phyloP scores from a whole-genome alignment of 345 rosid species.

The Capsella bursapastoris region DNA sequence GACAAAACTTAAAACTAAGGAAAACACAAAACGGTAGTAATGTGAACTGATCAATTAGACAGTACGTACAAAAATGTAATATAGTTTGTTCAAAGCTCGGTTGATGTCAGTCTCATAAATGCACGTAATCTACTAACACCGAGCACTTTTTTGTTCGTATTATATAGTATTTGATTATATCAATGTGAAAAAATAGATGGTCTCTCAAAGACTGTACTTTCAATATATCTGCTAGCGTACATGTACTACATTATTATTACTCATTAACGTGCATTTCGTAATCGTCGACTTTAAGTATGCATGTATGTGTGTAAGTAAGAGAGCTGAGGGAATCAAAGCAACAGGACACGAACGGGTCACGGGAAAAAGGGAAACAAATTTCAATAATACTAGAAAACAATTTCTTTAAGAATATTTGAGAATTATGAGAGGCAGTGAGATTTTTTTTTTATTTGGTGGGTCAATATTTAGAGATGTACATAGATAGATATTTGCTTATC shows the following conservation, averaged over 20 bases:
- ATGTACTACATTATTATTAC: slow-evolving; percentile 8
- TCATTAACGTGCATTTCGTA: slow-evolving; percentile 18
- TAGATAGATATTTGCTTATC: slow-evolving; percentile 20
- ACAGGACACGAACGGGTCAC: slow-evolving; percentile 40
- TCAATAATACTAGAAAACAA: slow-evolving; percentile 8
- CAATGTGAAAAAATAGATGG: slow-evolving; percentile 4
- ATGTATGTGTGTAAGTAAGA: slow-evolving; percentile 17
- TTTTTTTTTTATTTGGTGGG: slow-evolving; percentile 27
- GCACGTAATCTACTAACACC: slow-evolving; percentile 5
- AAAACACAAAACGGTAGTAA: neutral
- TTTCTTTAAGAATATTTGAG: neutral
- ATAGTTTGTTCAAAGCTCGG: slow-evolving; percentile 1
- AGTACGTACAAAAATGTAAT: neutral
- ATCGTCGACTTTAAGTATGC: slow-evolving; percentile 20
- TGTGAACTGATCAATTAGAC: neutral
- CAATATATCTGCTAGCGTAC: neutral
- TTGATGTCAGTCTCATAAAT: slow-evolving; percentile 25
- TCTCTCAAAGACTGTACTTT: slow-evolving; percentile 5
- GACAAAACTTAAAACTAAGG: neutral
- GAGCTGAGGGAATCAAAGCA: slow-evolving; percentile 31
- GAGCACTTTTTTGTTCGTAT: neutral
- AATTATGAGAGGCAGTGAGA: slow-evolving; percentile 30
- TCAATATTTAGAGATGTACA: slow-evolving; percentile 17
- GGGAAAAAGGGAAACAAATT: slow-evolving; percentile 19
- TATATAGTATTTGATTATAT: neutral